A percentile compares a stretch with the other conserved stretches of the same genome.
phyloP scores from a whole-genome alignment of 345 rosid species.

The Sapria himalayana region DNA sequence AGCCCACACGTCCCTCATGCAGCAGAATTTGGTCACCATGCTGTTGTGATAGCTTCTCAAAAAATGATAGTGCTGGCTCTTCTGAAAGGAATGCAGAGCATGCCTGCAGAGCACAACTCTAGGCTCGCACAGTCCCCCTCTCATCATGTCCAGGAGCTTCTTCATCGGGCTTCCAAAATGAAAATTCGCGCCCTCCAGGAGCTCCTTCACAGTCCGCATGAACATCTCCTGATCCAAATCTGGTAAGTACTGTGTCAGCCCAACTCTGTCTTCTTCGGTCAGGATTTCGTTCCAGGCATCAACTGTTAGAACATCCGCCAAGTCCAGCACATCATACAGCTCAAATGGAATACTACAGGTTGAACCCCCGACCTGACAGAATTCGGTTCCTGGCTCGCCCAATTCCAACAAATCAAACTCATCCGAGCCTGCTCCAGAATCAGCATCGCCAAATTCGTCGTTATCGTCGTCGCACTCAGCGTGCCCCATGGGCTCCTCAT shows the following conservation, averaged over 20 bases:
- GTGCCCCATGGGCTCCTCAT: conserved; percentile 37
- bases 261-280: conserved; percentile 60
- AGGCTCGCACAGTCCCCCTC: conserved; percentile 87
- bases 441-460: conserved; percentile 70
- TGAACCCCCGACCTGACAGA: conserved; percentile 58
- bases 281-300: conserved; percentile 88
- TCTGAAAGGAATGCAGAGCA: conserved; percentile 44
- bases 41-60: conserved; percentile 72
- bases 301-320: conserved; percentile 63
- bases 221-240: conserved; percentile 64
- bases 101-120: conserved; percentile 80
- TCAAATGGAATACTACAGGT: conserved; percentile 82
- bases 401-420: conserved; percentile 87
- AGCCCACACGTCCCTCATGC: conserved; percentile 76
- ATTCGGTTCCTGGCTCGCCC: conserved; percentile 78
- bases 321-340: conserved; percentile 56
- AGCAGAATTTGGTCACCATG: conserved; percentile 56
- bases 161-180: conserved; percentile 79
- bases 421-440: conserved; percentile 95
- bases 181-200: conserved; percentile 51
- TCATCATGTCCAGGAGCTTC: conserved; percentile 70
- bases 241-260: conserved; percentile 53
- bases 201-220: conserved; percentile 49
- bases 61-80: conserved; percentile 58
- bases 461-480: conserved; percentile 47